Conservation (phyloP, 208 protist genomes). For the Crithidia thermophila region DNA sequence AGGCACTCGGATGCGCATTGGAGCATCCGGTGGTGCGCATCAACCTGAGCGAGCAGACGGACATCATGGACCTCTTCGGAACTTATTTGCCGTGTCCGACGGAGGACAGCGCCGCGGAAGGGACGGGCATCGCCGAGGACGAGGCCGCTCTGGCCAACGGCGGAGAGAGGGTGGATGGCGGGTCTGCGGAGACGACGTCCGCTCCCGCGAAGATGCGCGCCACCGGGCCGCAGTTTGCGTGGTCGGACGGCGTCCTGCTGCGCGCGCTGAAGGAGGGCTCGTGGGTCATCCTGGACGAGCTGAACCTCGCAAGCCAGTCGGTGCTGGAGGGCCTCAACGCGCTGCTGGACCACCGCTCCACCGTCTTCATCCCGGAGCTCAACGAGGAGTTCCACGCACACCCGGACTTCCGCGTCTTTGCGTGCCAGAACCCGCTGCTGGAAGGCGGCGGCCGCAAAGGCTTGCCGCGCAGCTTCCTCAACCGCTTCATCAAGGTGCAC, state of each 20-base stretch:
- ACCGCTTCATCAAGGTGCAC: conserved; percentile 99
- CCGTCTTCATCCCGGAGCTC: conserved; percentile 94
- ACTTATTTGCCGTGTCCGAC: conserved; percentile 80
- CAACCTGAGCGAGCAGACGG: conserved; percentile 99
- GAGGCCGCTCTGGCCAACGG: conserved; percentile 66
- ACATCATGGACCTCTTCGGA: conserved; percentile 99
- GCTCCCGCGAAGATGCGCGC: not conserved
- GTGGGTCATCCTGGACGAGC: conserved; percentile 99
- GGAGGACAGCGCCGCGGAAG: conserved; percentile 9
- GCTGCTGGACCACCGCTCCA: conserved; percentile 98
- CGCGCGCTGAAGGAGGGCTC: conserved; percentile 94
- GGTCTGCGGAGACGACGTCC: conserved; percentile 29
- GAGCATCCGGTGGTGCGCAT: conserved; percentile 97
- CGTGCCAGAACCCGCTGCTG: conserved; percentile 98
- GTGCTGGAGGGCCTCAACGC: conserved; percentile 99
- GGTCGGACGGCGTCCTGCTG: conserved; percentile 99
- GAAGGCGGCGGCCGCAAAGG: conserved; percentile 99
- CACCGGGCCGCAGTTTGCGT: conserved; percentile 93
- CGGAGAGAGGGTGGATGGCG: conserved; percentile 37
- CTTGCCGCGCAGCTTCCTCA: conserved; percentile 99
- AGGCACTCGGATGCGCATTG: conserved; percentile 93
- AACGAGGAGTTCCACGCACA: conserved; percentile 86
- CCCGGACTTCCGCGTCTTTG: conserved; percentile 98
- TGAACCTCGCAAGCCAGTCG: conserved; percentile 99
- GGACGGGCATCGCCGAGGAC: conserved; percentile 56